Evolutionary conservation across 176 grass and related monocot species (phyloP), one percentile per base, ranked within the genome.

Genomic region (Neostapfia colusana): DNA sequence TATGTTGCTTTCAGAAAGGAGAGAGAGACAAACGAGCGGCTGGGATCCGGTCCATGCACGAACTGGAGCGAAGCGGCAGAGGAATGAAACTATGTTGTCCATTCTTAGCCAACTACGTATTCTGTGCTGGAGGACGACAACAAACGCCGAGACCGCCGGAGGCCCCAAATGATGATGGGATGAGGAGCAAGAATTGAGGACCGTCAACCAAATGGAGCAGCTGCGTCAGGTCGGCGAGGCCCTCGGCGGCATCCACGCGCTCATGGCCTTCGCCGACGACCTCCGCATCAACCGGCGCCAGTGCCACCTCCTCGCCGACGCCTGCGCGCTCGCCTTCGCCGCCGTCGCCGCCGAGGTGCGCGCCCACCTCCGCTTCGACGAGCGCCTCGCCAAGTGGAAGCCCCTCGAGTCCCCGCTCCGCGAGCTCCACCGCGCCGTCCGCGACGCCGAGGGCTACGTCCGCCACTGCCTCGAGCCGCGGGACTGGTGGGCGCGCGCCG

Each of bases 181-280:
- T 15, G 28, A 10, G 15, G 41, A 2, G 34, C 23, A 21, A 24
- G 63, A 39, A 69, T 78, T 78, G 20, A 82, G 85, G 49, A 82
- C 21, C 59, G 7, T 10, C 11, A 42, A 31, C 5, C 4, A 20
- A 59, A 83, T 98, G 95, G 91, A 98, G 74, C 95, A 98, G 66
- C 87, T 98, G 67, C 89, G 89, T 8, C 95, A 82, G 65, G 79
- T 94, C 6, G 91, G 95, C 36, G 95, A 94, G 88, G 89, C 87
- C 39, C 59, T 98, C 35, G 95, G 91, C 17, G 81, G 85, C 68
- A 72, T 94, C 72, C 65, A 76, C 40, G 88, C 95, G 31, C 76
- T 93, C n/a, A 91, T 98, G 89, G 23, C 80, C 76, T 98, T 98
- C 82, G 82, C 72, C 45, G 87, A 92, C 63, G 84, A 98, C 18